These are phyloP conservation scores for Stachybotrys chlorohalonatus DNA, from an alignment of 2,329 filamentous ascomycete species.

Conservation along the genomic window DNA sequence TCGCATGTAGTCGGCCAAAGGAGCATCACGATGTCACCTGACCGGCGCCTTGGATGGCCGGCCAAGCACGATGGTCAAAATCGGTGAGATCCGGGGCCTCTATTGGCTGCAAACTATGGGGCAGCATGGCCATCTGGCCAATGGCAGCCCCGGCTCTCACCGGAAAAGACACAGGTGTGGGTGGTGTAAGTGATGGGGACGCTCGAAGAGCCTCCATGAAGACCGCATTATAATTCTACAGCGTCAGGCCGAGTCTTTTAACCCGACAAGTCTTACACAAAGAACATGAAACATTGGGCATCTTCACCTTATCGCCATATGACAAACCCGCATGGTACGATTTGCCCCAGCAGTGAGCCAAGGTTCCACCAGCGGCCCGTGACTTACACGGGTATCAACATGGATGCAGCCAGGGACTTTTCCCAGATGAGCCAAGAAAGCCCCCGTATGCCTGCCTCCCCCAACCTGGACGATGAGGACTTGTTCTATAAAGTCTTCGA, in stretches of 20 bases:
- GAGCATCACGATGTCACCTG: conserved; percentile 10
- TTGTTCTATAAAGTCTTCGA: conserved; percentile 28
- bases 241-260: conserved; percentile 27
- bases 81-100: conserved; percentile 19
- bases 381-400: conserved; percentile 32
- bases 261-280: conserved; percentile 29
- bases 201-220: conserved; percentile 24
- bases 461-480: conserved; percentile 22
- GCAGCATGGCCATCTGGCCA: conserved; percentile 10
- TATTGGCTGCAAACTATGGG: conserved; percentile 18
- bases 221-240: conserved; percentile 29
- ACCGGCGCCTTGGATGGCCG: conserved; percentile 4
- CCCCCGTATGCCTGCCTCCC: conserved; percentile 25
- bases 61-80: conserved; percentile 10
- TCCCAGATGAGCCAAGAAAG: conserved; percentile 25
- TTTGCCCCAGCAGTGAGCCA: conserved; percentile 24
- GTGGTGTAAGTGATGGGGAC: conserved; percentile 28
- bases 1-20: background rate
- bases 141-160: conserved; percentile 14
- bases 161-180: conserved; percentile 20
- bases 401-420: conserved; percentile 25
- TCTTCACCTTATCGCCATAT: conserved; percentile 29
- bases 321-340: conserved; percentile 25
- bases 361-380: conserved; percentile 32
- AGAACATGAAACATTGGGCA: conserved; percentile 28